A percentile compares a stretch with the other conserved stretches of the same genome.
Evolutionary conservation across 2,329 filamentous ascomycete genomes (phyloP).

Genomic region (Drechmeria coniospora): DNA sequence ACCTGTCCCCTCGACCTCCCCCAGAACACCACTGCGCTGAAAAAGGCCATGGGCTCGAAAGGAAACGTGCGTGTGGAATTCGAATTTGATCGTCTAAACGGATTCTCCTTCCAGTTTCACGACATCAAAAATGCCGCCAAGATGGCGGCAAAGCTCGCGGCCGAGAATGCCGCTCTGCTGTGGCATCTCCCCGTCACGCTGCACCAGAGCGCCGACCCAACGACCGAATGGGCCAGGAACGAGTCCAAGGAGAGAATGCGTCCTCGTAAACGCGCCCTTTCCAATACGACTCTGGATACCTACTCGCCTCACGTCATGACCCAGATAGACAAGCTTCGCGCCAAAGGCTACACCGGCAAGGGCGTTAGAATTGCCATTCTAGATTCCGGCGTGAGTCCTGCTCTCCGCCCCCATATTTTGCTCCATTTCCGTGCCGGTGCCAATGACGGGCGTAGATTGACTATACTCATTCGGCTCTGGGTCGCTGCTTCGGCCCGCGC

Average conservation of each 20-base stretch:
- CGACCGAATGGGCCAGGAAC: constrained; percentile 7
- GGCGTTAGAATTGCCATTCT: constrained; percentile 38
- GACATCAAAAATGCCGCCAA: constrained; percentile 27
- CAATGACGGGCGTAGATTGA: constrained; percentile 27
- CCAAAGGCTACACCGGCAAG: constrained; percentile 31
- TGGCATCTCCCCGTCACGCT: constrained; percentile 28
- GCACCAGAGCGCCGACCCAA: constrained; percentile 21
- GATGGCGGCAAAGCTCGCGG: constrained; percentile 23
- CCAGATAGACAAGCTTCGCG: constrained; percentile 36
- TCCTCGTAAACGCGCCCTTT: constrained; percentile 6
- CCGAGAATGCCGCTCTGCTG: constrained; percentile 24
- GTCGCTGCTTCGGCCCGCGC: constrained; percentile 29
- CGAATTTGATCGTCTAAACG: constrained; percentile 36
- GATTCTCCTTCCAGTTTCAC: constrained; percentile 35
- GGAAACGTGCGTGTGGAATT: constrained; percentile 30
- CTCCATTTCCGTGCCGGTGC: background rate
- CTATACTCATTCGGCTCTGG: constrained; percentile 46
- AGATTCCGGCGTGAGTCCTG: constrained; percentile 32
- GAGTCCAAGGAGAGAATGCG: background rate
- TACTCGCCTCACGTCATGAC: constrained; percentile 38
- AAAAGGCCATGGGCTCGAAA: constrained; percentile 3
- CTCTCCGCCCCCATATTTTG: background rate
- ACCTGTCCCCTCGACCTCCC: background rate
- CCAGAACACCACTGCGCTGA: constrained; percentile 2
- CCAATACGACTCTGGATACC: no score